Percentiles rank a stretch among this genome's conserved stretches.
Evolutionary conservation across 2,329 filamentous ascomycete genomes (phyloP).

Genomic region (Claviceps spartinae): DNA sequence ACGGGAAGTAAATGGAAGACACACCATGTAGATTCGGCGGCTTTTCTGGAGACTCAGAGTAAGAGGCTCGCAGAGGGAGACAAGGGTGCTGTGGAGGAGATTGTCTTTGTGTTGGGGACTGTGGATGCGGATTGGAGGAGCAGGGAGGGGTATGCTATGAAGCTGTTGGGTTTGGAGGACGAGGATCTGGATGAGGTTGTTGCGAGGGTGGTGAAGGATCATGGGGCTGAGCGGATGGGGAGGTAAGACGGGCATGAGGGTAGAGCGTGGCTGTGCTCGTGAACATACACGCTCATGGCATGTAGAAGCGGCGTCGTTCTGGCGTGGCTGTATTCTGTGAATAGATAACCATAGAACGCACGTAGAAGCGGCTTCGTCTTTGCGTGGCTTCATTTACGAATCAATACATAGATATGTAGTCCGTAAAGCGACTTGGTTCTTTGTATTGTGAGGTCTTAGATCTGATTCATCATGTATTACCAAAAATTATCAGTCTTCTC

Average conservation of each 20-base stretch:
- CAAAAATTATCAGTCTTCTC: no score
- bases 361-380: no score
- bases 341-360: no score
- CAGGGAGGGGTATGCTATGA: conserved; percentile 32
- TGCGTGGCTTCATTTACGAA: no score
- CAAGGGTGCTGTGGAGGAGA: conserved; percentile 26
- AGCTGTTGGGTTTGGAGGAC: conserved; percentile 30
- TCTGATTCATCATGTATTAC: no score
- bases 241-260: not conserved
- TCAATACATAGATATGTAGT: no score
- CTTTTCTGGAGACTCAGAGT: conserved; percentile 26
- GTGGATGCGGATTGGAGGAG: conserved; percentile 35
- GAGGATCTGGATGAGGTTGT: conserved; percentile 32
- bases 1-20: conserved; percentile 28
- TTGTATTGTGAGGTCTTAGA: no score
- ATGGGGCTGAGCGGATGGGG: conserved; percentile 1
- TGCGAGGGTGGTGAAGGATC: conserved; percentile 17
- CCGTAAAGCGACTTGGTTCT: no score
- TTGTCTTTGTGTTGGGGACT: conserved; percentile 35
- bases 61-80: conserved; percentile 24
- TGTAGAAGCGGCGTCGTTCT: no score
- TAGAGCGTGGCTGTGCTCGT: no score
- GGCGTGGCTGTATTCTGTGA: no score
- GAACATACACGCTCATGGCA: no score
- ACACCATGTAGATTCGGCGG: conserved; percentile 21